Conservation (phyloP, 2,329 filamentous ascomycete species). For the Knoxdaviesia capensis region DNA sequence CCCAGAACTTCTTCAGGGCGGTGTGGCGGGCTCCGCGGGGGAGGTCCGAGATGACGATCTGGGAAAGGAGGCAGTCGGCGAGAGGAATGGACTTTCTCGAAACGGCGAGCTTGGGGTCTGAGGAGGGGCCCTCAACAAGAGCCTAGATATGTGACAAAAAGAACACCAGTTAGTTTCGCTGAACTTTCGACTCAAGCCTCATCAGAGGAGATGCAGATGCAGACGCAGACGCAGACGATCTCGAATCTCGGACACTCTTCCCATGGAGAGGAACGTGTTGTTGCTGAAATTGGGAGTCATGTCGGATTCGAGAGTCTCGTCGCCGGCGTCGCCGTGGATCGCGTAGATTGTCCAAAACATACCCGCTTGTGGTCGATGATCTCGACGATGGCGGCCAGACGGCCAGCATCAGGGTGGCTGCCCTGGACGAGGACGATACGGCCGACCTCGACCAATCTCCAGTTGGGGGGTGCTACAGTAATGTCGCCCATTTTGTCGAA, state of each 20-base stretch:
- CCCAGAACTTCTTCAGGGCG: slow-evolving; percentile 74
- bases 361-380: slow-evolving; percentile 99
- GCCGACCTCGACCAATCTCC: slow-evolving; percentile 97
- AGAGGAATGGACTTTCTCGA: slow-evolving; percentile 76
- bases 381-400: slow-evolving; percentile 88
- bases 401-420: slow-evolving; percentile 60
- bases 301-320: no score
- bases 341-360: slow-evolving; percentile 30
- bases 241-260: no score
- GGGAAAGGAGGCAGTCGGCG: slow-evolving; percentile 69
- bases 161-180: not conserved
- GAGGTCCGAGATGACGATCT: slow-evolving; percentile 69
- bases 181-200: not conserved
- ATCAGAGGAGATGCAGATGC: no score
- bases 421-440: slow-evolving; percentile 81
- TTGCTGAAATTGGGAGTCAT: no score
- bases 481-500: slow-evolving; percentile 62
- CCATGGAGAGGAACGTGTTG: no score
- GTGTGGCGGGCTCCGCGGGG: slow-evolving; percentile 69
- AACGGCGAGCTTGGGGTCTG: slow-evolving; percentile 58
- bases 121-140: slow-evolving; percentile 85
- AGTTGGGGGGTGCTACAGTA: slow-evolving; percentile 62
- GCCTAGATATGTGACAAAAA: slow-evolving; percentile 34
- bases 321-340: not conserved
- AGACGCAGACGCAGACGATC: no score